These are phyloP conservation scores for Phyllosticta paracitricarpa DNA, from an alignment of 2,329 filamentous ascomycete species.

Conservation along the genomic window DNA sequence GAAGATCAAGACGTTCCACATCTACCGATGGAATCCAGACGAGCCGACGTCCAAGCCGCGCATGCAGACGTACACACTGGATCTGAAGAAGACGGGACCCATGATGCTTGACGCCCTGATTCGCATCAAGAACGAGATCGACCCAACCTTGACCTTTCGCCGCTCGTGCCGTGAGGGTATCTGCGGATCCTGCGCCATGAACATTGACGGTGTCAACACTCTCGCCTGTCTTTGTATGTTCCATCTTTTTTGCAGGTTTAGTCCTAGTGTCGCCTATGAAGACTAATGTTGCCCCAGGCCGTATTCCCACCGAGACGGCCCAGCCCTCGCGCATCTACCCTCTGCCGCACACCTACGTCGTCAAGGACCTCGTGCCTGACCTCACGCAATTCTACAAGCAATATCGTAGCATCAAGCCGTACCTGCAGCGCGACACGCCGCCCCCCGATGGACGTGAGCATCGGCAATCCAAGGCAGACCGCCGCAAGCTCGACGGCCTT, in stretches of 20 bases:
- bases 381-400: constrained; percentile 99
- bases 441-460: constrained; percentile 81
- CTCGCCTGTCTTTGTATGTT: constrained; percentile 90
- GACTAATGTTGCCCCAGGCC: constrained; percentile 48
- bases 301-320: constrained; percentile 74
- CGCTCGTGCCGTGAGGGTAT: constrained; percentile 96
- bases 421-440: constrained; percentile 82
- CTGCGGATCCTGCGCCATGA: constrained; percentile 98
- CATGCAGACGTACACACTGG: constrained; percentile 92
- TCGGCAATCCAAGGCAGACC: constrained; percentile 83
- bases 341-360: constrained; percentile 94
- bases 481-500: constrained; percentile 91
- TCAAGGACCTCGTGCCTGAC: constrained; percentile 97
- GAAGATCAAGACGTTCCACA: constrained; percentile 86
- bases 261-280: not conserved
- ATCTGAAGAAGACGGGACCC: constrained; percentile 97
- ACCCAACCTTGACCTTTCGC: constrained; percentile 92
- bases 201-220: constrained; percentile 98
- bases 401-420: constrained; percentile 99
- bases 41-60: constrained; percentile 81
- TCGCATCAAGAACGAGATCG: constrained; percentile 97
- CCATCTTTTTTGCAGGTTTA: not conserved
- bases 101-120: constrained; percentile 98
- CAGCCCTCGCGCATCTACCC: constrained; percentile 93
- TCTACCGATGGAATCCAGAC: constrained; percentile 98